phyloP scores from a whole-genome alignment of 2,329 filamentous ascomycete genomes.

The Colletotrichum coccodes region DNA sequence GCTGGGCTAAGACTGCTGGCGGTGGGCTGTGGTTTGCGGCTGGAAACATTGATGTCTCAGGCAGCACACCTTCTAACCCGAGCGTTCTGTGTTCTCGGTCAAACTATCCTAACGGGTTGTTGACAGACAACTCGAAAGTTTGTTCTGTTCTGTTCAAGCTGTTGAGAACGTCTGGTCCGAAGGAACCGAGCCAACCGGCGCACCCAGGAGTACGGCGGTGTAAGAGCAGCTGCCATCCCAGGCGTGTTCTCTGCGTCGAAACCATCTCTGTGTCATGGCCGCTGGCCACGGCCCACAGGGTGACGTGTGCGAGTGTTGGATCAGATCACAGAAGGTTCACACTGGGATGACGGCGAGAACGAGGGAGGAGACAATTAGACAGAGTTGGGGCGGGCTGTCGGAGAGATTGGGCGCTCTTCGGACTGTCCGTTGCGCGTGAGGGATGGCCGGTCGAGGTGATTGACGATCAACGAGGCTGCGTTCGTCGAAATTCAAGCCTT shows the following conservation, averaged over 20 bases:
- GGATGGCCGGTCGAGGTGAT: slow-evolving; percentile 3
- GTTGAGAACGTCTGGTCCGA: background rate
- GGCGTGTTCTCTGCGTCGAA: slow-evolving; percentile 20
- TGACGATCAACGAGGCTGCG: slow-evolving; percentile 11
- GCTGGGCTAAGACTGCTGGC: slow-evolving; percentile 2
- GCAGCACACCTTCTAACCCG: slow-evolving; percentile 13
- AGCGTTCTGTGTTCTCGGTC: background rate
- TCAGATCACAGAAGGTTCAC: slow-evolving; percentile 19
- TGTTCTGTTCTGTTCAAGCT: background rate
- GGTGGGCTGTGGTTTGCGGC: background rate
- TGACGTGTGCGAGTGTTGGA: slow-evolving; percentile 13
- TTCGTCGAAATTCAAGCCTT: slow-evolving; percentile 9
- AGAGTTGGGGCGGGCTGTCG: slow-evolving; percentile 5
- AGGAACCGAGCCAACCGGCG: background rate
- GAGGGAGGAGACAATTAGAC: slow-evolving; percentile 5
- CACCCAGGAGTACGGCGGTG: background rate
- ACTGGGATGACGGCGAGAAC: slow-evolving; percentile 17
- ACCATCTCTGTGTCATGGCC: slow-evolving; percentile 29
- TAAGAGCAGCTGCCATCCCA: slow-evolving; percentile 10
- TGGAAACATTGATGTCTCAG: slow-evolving; percentile 21
- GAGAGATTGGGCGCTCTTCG: background rate
- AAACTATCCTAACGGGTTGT: slow-evolving; percentile 7
- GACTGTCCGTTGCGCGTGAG: slow-evolving; percentile 1
- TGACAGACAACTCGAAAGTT: background rate
- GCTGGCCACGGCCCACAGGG: slow-evolving; percentile 13